Percentiles rank a stretch among this genome's conserved stretches.
phyloP scores from a whole-genome alignment of 768 basidiomycete genomes.

The Daedalea quercina region DNA sequence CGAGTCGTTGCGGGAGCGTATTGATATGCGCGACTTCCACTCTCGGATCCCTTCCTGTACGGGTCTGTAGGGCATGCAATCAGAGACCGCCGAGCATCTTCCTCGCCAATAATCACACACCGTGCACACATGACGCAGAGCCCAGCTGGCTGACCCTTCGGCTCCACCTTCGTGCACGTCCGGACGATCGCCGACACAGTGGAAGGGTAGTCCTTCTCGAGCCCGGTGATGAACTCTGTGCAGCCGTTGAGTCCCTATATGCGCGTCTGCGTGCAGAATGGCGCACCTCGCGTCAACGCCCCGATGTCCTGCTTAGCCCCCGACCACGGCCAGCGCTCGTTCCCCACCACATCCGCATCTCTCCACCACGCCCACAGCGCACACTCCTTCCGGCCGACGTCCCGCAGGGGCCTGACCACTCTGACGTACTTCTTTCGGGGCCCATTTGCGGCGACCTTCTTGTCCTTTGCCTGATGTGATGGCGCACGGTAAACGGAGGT shows the following conservation, averaged over 20 bases:
- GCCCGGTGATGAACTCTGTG: constrained; percentile 70
- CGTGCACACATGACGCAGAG: constrained; percentile 61
- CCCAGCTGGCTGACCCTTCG: constrained; percentile 46
- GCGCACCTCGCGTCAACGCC: constrained; percentile 61
- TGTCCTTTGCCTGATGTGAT: not conserved
- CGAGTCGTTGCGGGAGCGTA: constrained; percentile 37
- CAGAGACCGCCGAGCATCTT: not conserved
- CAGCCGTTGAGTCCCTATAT: not conserved
- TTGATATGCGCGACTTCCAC: constrained; percentile 73
- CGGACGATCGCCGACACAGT: constrained; percentile 81
- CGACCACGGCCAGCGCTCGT: constrained; percentile 32
- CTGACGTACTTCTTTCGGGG: constrained; percentile 29
- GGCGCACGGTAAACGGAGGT: no score
- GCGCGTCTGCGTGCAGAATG: no score
- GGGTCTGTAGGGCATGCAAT: constrained; percentile 35
- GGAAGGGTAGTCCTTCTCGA: constrained; percentile 80
- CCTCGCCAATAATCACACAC: constrained; percentile 32
- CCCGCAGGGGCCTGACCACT: constrained; percentile 62
- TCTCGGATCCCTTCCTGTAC: constrained; percentile 56
- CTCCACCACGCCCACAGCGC: constrained; percentile 75
- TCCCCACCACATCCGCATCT: constrained; percentile 43
- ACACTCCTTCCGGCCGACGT: constrained; percentile 75
- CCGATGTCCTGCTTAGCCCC: constrained; percentile 54
- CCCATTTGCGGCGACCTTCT: constrained; percentile 4
- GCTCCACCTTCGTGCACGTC: constrained; percentile 71